Base-by-base conservation (phyloP, 768 basidiomycete species). In the Termitomyces sp. region DNA sequence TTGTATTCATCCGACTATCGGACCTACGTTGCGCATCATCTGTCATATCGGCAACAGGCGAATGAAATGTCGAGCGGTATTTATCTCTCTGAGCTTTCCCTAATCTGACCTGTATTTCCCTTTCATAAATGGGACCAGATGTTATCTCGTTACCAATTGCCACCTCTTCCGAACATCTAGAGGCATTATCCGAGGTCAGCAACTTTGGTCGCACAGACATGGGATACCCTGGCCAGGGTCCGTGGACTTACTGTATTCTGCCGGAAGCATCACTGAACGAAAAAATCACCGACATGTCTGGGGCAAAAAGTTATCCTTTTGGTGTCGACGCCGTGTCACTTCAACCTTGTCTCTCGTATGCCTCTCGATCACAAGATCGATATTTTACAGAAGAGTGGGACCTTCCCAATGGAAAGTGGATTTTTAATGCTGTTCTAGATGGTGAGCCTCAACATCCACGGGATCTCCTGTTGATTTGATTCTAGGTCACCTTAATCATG, bases 221-320 rank as follows among this genome's bases (percentile, higher is more conserved):
- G 65, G 82, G 82, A 61, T 76, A 75, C 45, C 74, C 79, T 8
- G 82, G 81, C 33, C 72, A 69, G 53, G 76, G 77, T 34, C 76
- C 76, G 36, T 85, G 83, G 83, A 78, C 82, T 3, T 85, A 83
- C 65, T 79, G 77, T 18, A 64, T 76, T 27, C 74, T 84, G 26
- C 52, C 70, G 16, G 79, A 82, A 57, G 72, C 70, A 12, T 66
- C 59, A 5, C 60, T 84, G 26, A 68, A 76, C 22, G 55, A 66
- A 12, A 77, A 82, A 65, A 61, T 84, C 27, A 65, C 60, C 32
- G 73, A 70, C 33, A 53, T 77, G 39, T 74, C 78, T 22, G 63
- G 69, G 43, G 74, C 80, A 27, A 55, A 53, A 56, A 44, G 53
- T 12, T 56, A 50, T 12, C 42, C 34, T 24, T 61, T 53, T 32